A percentile compares a stretch with the other conserved stretches of the same genome.
These are phyloP conservation scores for Aspergillus tubingensis DNA, from an alignment of 2,329 filamentous ascomycete species.

Conservation along the genomic window DNA sequence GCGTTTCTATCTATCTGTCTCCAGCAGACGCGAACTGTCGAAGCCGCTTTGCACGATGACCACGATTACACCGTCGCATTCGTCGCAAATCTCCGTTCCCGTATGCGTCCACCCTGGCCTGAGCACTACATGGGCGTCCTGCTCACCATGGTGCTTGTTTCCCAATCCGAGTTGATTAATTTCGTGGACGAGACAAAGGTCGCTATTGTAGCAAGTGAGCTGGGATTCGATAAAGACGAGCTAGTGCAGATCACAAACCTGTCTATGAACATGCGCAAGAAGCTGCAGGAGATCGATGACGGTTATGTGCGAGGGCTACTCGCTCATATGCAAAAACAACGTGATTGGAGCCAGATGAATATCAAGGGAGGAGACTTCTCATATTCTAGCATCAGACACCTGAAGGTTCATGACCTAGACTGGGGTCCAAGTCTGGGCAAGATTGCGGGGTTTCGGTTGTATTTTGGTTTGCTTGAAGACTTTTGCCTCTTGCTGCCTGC, in stretches of 20 bases:
- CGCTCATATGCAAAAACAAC: not conserved
- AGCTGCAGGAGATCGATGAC: not conserved
- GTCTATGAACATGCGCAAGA: not conserved
- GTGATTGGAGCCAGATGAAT: not conserved
- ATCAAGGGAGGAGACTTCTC: not conserved
- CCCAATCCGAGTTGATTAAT: not conserved
- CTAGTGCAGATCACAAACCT: not conserved
- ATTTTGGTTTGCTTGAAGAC: not conserved
- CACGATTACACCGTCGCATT: not conserved
- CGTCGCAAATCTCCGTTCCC: not conserved
- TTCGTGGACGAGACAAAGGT: not conserved
- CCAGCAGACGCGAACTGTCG: not conserved
- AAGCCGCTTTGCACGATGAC: not conserved
- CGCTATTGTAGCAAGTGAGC: not conserved
- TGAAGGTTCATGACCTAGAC: not conserved
- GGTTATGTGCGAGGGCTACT: not conserved
- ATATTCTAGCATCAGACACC: conserved; percentile 1
- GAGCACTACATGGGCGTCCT: not conserved
- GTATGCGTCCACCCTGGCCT: not conserved
- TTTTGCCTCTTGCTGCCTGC: not conserved
- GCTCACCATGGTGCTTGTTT: not conserved
- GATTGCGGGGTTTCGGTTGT: not conserved
- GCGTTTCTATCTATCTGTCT: not conserved
- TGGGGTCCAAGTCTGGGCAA: not conserved
- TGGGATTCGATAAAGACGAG: not conserved